phyloP scores from a whole-genome alignment of 2,329 filamentous ascomycete genomes.

The Aspergillus hiratsukae region DNA sequence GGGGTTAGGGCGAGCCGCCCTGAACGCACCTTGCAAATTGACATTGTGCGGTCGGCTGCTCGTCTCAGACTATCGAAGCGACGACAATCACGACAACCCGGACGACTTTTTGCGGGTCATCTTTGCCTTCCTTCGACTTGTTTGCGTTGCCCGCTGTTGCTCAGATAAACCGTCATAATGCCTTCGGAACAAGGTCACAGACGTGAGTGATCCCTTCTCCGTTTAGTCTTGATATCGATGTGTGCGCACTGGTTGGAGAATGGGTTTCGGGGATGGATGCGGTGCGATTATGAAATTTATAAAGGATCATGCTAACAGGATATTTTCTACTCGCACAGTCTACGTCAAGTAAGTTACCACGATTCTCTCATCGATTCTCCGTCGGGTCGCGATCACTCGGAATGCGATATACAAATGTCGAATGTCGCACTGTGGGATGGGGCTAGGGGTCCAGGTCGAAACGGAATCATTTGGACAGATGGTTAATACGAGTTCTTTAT shows the following conservation, averaged over 20 bases:
- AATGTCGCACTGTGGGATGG: conserved; percentile 3
- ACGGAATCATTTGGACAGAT: conserved; percentile 15
- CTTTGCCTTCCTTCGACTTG: conserved; percentile 40
- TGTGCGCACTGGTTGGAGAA: conserved; percentile 9
- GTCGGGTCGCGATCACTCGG: conserved; percentile 18
- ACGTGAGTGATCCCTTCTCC: conserved; percentile 59
- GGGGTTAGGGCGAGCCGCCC: conserved; percentile 31
- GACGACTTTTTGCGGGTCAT: conserved; percentile 40
- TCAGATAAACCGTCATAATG: conserved; percentile 64
- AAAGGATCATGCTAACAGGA: conserved; percentile 27
- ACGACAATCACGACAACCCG: conserved; percentile 41
- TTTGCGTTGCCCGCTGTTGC: conserved; percentile 38
- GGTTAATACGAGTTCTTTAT: conserved; percentile 33
- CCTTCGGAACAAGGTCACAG: conserved; percentile 83
- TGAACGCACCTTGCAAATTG: conserved; percentile 37
- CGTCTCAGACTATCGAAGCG: conserved; percentile 32
- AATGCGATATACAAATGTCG: conserved; percentile 4
- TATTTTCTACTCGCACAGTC: conserved; percentile 50
- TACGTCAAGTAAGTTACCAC: conserved; percentile 76
- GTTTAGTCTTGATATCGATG: conserved; percentile 13
- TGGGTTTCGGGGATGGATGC: conserved; percentile 6
- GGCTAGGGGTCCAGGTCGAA: conserved; percentile 10
- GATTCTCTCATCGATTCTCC: conserved; percentile 13
- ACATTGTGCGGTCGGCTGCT: conserved; percentile 28
- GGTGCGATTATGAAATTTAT: conserved; percentile 1